phyloP scores from a whole-genome alignment of 2,329 filamentous ascomycete genomes.

The Gnomoniopsis smithogilvyi region DNA sequence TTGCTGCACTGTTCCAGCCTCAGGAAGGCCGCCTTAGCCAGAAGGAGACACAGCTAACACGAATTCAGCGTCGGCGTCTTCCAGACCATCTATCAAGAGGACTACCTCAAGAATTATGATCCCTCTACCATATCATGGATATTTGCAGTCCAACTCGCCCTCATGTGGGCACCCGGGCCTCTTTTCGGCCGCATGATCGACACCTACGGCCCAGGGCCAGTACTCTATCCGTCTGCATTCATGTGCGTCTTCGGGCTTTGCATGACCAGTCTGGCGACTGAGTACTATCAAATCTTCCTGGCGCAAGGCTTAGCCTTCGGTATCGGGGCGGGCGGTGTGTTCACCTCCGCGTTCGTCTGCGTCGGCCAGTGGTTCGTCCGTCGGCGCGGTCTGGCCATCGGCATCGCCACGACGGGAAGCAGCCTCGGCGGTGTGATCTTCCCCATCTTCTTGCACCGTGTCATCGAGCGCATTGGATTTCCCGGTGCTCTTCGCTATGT shows the following conservation, averaged over 20 bases:
- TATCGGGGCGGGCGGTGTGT: conserved; percentile 18
- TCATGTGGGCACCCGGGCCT: conserved; percentile 20
- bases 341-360: conserved; percentile 12
- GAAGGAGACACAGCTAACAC: too few relatives aligned
- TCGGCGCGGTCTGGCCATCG: conserved; percentile 15
- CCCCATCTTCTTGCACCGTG: conserved; percentile 16
- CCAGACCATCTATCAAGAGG: conserved; percentile 19
- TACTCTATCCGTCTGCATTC: conserved; percentile 16
- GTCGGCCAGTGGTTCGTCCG: conserved; percentile 20
- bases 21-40: too few relatives aligned
- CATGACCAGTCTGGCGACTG: conserved; percentile 19
- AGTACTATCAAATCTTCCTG: conserved; percentile 21
- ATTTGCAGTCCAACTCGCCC: conserved; percentile 20
- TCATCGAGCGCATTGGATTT: conserved; percentile 7
- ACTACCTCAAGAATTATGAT: conserved; percentile 16
- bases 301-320: conserved; percentile 17
- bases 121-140: conserved; percentile 22
- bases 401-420: conserved; percentile 14
- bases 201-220: conserved; percentile 19
- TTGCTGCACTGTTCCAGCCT: too few relatives aligned
- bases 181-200: conserved; percentile 22
- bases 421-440: conserved; percentile 21
- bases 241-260: conserved; percentile 19
- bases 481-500: conserved; percentile 9
- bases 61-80: conserved; percentile 22